Percentiles rank a stretch among this genome's conserved stretches.
Evolutionary conservation across 768 basidiomycete genomes (phyloP).

Genomic region (Boletellus emodensis): DNA sequence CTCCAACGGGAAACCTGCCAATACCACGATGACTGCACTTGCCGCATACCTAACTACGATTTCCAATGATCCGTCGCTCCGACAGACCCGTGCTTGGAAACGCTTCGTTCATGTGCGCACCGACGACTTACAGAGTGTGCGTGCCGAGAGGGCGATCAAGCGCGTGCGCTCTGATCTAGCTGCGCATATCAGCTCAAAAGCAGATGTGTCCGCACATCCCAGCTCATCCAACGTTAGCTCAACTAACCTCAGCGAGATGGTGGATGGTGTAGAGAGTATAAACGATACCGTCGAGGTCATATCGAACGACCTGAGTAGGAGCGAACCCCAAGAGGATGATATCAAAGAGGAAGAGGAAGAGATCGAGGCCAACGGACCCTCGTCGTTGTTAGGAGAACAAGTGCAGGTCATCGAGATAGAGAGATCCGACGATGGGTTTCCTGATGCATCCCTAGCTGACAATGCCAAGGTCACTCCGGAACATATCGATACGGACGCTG

Average conservation of each 20-base stretch:
- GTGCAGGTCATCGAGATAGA: conserved; percentile 20
- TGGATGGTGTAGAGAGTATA: conserved; percentile 31
- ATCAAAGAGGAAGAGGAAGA: conserved; percentile 28
- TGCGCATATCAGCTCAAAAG: conserved; percentile 52
- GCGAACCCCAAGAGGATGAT: conserved; percentile 18
- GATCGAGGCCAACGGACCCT: neutral
- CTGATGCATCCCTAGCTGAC: conserved; percentile 12
- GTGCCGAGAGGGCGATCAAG: conserved; percentile 85
- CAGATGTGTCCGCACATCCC: conserved; percentile 21
- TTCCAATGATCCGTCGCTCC: conserved; percentile 61
- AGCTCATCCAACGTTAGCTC: conserved; percentile 28
- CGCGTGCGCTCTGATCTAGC: conserved; percentile 82
- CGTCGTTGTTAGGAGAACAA: conserved; percentile 7
- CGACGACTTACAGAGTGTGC: conserved; percentile 84
- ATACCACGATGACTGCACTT: conserved; percentile 59
- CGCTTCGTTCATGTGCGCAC: conserved; percentile 81
- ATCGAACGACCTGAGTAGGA: conserved; percentile 13
- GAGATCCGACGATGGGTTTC: conserved; percentile 17
- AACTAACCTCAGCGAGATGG: conserved; percentile 30
- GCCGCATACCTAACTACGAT: conserved; percentile 78
- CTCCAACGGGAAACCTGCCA: conserved; percentile 28
- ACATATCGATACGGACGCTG: conserved; percentile 20
- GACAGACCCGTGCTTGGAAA: conserved; percentile 72
- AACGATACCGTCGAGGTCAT: conserved; percentile 19
- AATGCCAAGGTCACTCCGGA: conserved; percentile 5